These are phyloP conservation scores for Lactarius sp. DNA, from an alignment of 768 basidiomycete genomes.

Conservation along the genomic window DNA sequence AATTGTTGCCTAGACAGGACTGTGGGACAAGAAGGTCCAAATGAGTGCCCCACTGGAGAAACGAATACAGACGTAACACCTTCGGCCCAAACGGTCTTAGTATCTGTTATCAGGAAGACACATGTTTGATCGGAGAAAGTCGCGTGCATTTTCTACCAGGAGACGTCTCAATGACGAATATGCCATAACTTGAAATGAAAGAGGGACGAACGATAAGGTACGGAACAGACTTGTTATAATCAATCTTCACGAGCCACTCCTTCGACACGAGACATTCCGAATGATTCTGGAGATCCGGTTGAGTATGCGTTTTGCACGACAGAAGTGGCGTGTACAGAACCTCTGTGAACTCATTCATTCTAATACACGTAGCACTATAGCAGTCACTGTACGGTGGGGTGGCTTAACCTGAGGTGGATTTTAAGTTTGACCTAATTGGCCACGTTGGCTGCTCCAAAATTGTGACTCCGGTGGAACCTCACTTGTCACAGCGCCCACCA, in stretches of 20 bases:
- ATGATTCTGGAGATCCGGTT: constrained; percentile 42
- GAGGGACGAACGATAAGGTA: constrained; percentile 62
- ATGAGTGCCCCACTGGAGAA: background rate
- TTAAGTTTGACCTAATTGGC: background rate
- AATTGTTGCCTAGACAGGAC: constrained; percentile 41
- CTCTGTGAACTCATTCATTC: constrained; percentile 24
- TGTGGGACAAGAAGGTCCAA: constrained; percentile 29
- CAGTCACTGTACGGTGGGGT: too few species aligned
- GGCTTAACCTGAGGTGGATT: background rate
- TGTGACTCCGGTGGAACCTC: constrained; percentile 8
- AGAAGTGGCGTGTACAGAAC: constrained; percentile 2
- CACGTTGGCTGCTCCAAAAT: background rate
- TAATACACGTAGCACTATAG: too few species aligned
- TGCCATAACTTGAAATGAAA: constrained; percentile 1
- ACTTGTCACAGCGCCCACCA: background rate
- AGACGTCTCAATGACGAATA: constrained; percentile 1
- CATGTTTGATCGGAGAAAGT: constrained; percentile 55
- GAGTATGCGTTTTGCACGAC: background rate
- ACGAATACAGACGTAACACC: constrained; percentile 37
- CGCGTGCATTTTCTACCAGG: constrained; percentile 52
- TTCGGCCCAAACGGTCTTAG: constrained; percentile 70
- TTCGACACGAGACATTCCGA: constrained; percentile 52
- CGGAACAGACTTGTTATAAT: constrained; percentile 53
- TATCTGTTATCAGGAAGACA: constrained; percentile 65
- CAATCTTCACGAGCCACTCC: constrained; percentile 72